phyloP scores from a whole-genome alignment of 495 filamentous ascomycete genomes.

The Staphylotrichum longicolle region DNA sequence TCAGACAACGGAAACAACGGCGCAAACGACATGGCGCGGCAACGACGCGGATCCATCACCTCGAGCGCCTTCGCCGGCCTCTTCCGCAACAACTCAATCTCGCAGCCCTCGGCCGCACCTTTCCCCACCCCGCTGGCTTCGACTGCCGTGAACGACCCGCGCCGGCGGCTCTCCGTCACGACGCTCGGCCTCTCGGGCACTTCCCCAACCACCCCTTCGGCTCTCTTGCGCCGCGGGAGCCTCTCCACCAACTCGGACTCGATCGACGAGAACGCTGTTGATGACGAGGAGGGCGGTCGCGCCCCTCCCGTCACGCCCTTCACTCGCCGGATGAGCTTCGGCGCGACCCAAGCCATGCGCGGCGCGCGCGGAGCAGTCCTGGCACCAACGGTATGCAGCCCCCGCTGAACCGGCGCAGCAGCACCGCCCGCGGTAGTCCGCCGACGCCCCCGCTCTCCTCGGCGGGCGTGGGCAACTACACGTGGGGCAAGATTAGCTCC shows the following conservation, averaged over 20 bases:
- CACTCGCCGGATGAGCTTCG: slow-evolving; percentile 84
- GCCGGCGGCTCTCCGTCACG: slow-evolving; percentile 83
- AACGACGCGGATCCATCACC: slow-evolving; percentile 57
- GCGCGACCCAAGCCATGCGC: slow-evolving; percentile 72
- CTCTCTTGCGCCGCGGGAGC: slow-evolving; percentile 66
- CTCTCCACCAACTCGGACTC: slow-evolving; percentile 72
- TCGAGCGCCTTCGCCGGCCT: slow-evolving; percentile 54
- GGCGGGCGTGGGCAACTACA: slow-evolving; percentile 28
- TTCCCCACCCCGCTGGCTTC: slow-evolving; percentile 65
- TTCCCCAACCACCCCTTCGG: slow-evolving; percentile 61
- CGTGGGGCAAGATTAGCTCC: slow-evolving; percentile 35
- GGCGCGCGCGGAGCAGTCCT: slow-evolving; percentile 47
- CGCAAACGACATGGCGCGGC: slow-evolving; percentile 37
- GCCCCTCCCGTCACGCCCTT: slow-evolving; percentile 69
- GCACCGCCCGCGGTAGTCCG: slow-evolving; percentile 26
- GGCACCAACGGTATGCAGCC: slow-evolving; percentile 50
- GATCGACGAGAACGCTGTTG: slow-evolving; percentile 82
- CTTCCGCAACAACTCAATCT: slow-evolving; percentile 51
- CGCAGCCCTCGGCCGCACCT: slow-evolving; percentile 40
- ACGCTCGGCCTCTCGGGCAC: slow-evolving; percentile 77
- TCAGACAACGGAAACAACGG: slow-evolving; percentile 37
- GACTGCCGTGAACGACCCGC: slow-evolving; percentile 66
- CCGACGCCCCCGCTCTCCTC: slow-evolving; percentile 27
- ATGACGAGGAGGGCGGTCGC: slow-evolving; percentile 64
- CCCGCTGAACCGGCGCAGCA: slow-evolving; percentile 31